A percentile compares a stretch with the other conserved stretches of the same genome.
Conservation (phyloP, 2,329 filamentous ascomycete species). For the Albophoma yamanashiensis region DNA sequence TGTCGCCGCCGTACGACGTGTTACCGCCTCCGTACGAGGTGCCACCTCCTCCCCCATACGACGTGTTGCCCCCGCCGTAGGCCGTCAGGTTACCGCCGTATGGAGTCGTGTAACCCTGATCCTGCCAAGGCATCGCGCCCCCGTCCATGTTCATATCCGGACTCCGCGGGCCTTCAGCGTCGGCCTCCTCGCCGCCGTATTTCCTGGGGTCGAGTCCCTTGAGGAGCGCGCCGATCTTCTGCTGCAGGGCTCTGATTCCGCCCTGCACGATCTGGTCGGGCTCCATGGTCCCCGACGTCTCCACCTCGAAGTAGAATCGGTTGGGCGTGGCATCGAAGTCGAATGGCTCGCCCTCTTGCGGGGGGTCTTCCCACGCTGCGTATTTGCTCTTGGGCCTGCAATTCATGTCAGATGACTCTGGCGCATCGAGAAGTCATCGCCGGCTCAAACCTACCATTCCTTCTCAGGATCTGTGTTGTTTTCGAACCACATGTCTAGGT, state of each 20-base stretch:
- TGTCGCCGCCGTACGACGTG: slow-evolving; percentile 20
- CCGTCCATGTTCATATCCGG: slow-evolving; percentile 53
- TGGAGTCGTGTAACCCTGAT: slow-evolving; percentile 59
- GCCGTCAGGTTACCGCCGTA: slow-evolving; percentile 50
- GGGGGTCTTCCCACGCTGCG: slow-evolving; percentile 67
- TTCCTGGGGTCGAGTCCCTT: slow-evolving; percentile 37
- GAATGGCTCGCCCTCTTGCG: slow-evolving; percentile 75
- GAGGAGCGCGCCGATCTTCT: slow-evolving; percentile 78
- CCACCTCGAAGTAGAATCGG: slow-evolving; percentile 89
- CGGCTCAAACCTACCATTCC: slow-evolving; percentile 60
- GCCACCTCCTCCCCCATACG: slow-evolving; percentile 51
- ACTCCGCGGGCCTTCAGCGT: slow-evolving; percentile 54
- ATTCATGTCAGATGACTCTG: not conserved
- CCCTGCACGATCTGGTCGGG: slow-evolving; percentile 83
- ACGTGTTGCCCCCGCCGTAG: slow-evolving; percentile 54
- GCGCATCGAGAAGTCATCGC: no score
- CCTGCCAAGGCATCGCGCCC: slow-evolving; percentile 44
- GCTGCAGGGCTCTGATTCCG: slow-evolving; percentile 79
- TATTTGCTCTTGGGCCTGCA: slow-evolving; percentile 72
- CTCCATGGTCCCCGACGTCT: slow-evolving; percentile 77
- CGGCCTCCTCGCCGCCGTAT: slow-evolving; percentile 45
- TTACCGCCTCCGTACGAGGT: slow-evolving; percentile 25
- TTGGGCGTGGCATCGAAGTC: slow-evolving; percentile 80
- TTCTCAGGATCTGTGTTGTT: slow-evolving; percentile 55
- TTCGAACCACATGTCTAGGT: slow-evolving; percentile 94